Evolutionary conservation across 306 rosid genomes (phyloP).

Genomic region (Vigna nakashimae): DNA sequence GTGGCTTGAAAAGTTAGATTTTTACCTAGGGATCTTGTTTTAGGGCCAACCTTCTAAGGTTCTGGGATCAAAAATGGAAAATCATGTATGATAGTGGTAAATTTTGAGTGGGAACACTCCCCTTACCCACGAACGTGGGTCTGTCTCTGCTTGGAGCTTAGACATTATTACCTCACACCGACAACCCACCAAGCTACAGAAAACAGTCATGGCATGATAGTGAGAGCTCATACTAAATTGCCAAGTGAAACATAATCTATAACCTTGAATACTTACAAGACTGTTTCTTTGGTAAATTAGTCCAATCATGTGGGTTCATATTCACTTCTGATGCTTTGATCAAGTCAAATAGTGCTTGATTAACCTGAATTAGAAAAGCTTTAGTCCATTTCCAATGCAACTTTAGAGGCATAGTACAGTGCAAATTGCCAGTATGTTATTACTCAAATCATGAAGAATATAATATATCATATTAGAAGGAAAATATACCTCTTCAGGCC

Average conservation of each 20-base stretch:
- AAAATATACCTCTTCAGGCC: constrained; percentile 80
- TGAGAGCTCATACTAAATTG: constrained; percentile 39
- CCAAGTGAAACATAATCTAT: constrained; percentile 5
- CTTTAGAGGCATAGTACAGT: constrained; percentile 15
- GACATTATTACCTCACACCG: constrained; percentile 35
- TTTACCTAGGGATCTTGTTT: constrained; percentile 24
- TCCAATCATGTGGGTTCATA: constrained; percentile 78
- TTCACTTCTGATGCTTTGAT: constrained; percentile 72
- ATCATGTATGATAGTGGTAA: constrained; percentile 12
- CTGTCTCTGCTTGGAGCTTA: constrained; percentile 35
- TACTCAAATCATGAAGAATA: neutral
- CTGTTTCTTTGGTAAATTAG: constrained; percentile 63
- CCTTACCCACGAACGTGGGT: constrained; percentile 44
- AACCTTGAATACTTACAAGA: constrained; percentile 58
- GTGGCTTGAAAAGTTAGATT: constrained; percentile 19
- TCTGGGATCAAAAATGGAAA: constrained; percentile 17
- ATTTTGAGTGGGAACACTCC: constrained; percentile 24
- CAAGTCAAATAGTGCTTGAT: constrained; percentile 79
- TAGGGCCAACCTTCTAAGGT: constrained; percentile 29
- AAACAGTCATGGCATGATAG: constrained; percentile 44
- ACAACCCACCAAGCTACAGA: constrained; percentile 48
- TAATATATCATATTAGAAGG: neutral
- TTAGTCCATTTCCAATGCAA: constrained; percentile 38
- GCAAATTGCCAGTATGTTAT: constrained; percentile 24
- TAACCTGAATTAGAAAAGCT: constrained; percentile 66